phyloP scores from a whole-genome alignment of 768 basidiomycete species.

The Boletus edulis region DNA sequence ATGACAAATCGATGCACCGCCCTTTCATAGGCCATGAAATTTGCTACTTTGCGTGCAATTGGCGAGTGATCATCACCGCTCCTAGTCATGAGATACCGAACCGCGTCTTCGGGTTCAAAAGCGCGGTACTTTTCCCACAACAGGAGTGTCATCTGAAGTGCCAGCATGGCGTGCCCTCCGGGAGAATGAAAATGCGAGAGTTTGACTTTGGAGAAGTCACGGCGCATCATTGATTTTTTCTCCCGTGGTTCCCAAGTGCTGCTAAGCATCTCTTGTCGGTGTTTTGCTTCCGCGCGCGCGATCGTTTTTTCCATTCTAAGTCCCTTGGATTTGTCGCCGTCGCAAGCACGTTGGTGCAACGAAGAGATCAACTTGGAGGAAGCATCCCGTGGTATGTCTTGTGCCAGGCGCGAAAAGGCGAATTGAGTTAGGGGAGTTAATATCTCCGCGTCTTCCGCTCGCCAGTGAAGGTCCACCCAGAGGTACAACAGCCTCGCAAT shows the following conservation, averaged over 20 bases:
- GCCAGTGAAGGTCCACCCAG: constrained; percentile 78
- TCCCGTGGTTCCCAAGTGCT: constrained; percentile 27
- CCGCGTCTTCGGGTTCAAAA: constrained; percentile 43
- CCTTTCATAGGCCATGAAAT: constrained; percentile 36
- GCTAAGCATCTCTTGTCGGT: constrained; percentile 15
- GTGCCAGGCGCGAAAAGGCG: constrained; percentile 28
- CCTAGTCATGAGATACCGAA: constrained; percentile 38
- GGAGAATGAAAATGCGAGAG: constrained; percentile 35
- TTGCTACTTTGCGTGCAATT: constrained; percentile 25
- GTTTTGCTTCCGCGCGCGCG: constrained; percentile 19
- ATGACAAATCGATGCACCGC: constrained; percentile 43
- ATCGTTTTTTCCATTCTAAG: constrained; percentile 26
- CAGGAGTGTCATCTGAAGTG: constrained; percentile 42
- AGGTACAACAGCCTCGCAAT: constrained; percentile 57
- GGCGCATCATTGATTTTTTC: constrained; percentile 28
- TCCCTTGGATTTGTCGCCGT: constrained; percentile 23
- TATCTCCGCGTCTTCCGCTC: constrained; percentile 42
- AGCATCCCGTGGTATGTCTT: constrained; percentile 30
- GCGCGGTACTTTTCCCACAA: constrained; percentile 36
- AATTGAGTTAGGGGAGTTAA: constrained; percentile 32
- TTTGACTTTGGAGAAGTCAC: constrained; percentile 27
- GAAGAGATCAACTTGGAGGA: constrained; percentile 28
- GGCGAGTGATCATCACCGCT: constrained; percentile 25
- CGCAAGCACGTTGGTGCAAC: constrained; percentile 27
- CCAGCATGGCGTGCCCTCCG: constrained; percentile 41